Evolutionary conservation across 139 green algal genomes (phyloP).

Genomic region (Deuterostichococcus epilithicus): DNA sequence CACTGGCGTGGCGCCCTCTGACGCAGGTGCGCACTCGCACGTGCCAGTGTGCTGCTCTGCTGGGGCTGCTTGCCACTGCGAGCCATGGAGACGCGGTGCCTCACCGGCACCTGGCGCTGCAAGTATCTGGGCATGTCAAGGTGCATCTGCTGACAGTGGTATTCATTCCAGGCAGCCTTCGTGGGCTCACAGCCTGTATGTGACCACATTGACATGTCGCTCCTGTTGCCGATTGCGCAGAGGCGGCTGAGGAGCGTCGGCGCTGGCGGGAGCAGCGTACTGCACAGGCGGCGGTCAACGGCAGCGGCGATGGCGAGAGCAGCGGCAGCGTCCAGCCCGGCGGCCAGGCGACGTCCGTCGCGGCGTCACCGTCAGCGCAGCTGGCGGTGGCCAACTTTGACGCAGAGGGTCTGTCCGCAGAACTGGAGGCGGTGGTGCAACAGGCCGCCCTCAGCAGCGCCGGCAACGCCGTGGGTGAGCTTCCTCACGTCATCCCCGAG

Average conservation of each 20-base stretch:
- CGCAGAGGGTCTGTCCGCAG: slow-evolving; percentile 18
- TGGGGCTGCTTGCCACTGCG: too few relatives aligned
- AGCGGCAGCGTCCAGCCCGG: too few relatives aligned
- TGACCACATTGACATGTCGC: too few relatives aligned
- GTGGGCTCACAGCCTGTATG: too few relatives aligned
- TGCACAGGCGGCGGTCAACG: slow-evolving; percentile 3
- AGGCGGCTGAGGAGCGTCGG: slow-evolving; percentile 3
- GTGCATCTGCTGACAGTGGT: too few relatives aligned
- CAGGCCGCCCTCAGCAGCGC: slow-evolving; percentile 70
- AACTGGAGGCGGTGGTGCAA: slow-evolving; percentile 82
- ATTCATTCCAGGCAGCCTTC: too few relatives aligned
- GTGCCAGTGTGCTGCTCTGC: too few relatives aligned
- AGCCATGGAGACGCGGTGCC: not conserved
- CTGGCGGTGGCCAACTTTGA: slow-evolving; percentile 47
- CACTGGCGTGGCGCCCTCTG: not conserved
- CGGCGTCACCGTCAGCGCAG: not conserved
- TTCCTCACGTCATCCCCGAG: not conserved
- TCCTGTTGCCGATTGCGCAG: too few relatives aligned
- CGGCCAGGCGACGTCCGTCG: not conserved
- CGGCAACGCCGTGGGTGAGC: slow-evolving; percentile 50
- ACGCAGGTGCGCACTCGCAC: too few relatives aligned
- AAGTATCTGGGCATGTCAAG: too few relatives aligned
- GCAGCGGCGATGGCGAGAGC: not conserved
- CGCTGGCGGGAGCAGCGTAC: slow-evolving; percentile 11
- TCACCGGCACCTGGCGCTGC: not conserved